A percentile compares a stretch with the other conserved stretches of the same genome.
These are phyloP conservation scores for Huntiella moniliformis DNA, from an alignment of 2,329 filamentous ascomycete genomes.

Conservation along the genomic window DNA sequence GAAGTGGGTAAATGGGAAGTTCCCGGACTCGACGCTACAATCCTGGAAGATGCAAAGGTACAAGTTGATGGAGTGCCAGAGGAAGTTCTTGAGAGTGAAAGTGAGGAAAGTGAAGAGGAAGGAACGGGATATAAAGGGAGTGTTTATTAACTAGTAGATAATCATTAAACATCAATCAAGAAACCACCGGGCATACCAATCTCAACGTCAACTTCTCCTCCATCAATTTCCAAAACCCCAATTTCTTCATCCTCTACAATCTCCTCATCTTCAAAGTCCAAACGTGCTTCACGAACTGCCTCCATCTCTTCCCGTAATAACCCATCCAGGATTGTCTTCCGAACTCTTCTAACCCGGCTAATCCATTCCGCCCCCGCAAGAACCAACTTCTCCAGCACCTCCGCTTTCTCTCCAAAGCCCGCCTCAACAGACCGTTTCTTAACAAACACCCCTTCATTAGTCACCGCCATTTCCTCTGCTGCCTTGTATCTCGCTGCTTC, in stretches of 20 bases:
- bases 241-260: conserved; percentile 4
- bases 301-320: conserved; percentile 2
- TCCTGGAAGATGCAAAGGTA: conserved; percentile 30
- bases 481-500: conserved; percentile 16
- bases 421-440: not conserved
- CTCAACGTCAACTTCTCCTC: not conserved
- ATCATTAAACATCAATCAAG: not conserved
- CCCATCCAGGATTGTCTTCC: conserved; percentile 1
- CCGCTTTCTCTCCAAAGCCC: conserved; percentile 8
- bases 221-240: not conserved
- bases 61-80: conserved; percentile 24
- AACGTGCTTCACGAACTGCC: conserved; percentile 4
- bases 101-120: conserved; percentile 25
- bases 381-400: conserved; percentile 10
- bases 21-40: conserved; percentile 43
- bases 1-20: conserved; percentile 47
- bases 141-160: not conserved
- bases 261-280: conserved; percentile 9
- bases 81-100: conserved; percentile 22
- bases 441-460: not conserved
- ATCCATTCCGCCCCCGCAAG: conserved; percentile 9
- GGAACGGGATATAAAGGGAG: too few relatives aligned
- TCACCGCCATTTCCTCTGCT: conserved; percentile 17
- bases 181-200: not conserved
- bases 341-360: conserved; percentile 4